Base-by-base conservation (phyloP, 1,284 basidiomycete species). In the Leccinum fallax region DNA sequence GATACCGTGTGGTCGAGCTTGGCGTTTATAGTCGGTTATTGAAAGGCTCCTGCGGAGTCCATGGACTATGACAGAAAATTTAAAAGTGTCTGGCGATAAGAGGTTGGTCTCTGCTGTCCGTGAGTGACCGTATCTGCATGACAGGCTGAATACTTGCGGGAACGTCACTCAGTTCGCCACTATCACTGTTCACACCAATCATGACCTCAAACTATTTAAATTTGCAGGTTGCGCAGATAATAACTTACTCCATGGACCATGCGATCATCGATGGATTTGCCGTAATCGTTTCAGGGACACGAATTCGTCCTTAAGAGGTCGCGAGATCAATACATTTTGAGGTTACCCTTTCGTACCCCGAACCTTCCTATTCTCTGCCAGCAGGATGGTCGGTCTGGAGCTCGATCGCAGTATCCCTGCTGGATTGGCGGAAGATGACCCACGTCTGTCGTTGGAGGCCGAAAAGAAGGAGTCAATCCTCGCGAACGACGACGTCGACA, bases 401-500 rank as follows among this genome's bases (percentile, higher is more conserved):
- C 28, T 48, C 9, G 63, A 67, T 57, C 61, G 16, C 30, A 56
- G 36, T 10, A 40, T 56, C n/a, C 15, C 59, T 15, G 58, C 58
- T 32, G 52, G n/a, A 36, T 28, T 63, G 43, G 48, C 38, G 10
- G 61, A 59, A 58, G 59, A 60, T 19, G 56, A 55, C 11, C 61
- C 30, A 34, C 56, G 13, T 7, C 43, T 26, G 34, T 63, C 66
- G 19, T 57, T 40, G 24, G 24, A 26, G 10, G 5, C 53, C 30
- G 69, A 72, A 32, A 70, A 69, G 59, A 70, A 69, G 59, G 65
- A 64, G 48, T 2, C 28, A 2, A 34, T 30, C 0, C 7, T 30
- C 2, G 7, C 34, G 28, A 61, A 64, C 16, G 62, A 63, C 10
- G 73, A 74, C 15, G 40, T 65, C 61, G 83, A 85, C 60, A 80